Percentiles rank a stretch among this genome's conserved stretches.
These are phyloP conservation scores for Hortaea sp. DNA, from an alignment of 2,329 filamentous ascomycete genomes.

Conservation along the genomic window DNA sequence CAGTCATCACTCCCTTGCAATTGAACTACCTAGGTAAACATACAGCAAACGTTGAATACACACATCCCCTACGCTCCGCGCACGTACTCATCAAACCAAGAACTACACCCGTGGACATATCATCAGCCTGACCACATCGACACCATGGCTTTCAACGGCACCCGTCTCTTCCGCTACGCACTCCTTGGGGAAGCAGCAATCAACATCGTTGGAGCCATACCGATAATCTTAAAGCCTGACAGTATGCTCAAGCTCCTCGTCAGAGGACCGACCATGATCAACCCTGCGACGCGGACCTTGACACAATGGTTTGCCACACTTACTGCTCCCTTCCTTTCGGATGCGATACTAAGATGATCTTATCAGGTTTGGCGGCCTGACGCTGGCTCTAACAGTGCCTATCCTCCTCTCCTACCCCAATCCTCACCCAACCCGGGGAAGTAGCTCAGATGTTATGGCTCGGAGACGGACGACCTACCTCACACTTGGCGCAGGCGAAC, in stretches of 20 bases:
- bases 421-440: constrained; percentile 4
- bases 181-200: constrained; percentile 16
- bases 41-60: too few species aligned
- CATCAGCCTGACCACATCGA: background rate
- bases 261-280: constrained; percentile 12
- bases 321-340: background rate
- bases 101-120: too few species aligned
- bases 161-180: constrained; percentile 16
- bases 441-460: constrained; percentile 5
- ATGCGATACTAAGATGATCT: background rate
- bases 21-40: too few species aligned
- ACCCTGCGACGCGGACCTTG: constrained; percentile 11
- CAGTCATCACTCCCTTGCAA: too few species aligned
- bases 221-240: constrained; percentile 15
- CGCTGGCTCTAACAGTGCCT: constrained; percentile 15
- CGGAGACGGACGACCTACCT: constrained; percentile 15
- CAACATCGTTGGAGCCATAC: constrained; percentile 13
- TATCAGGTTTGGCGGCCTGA: constrained; percentile 12
- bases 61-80: too few species aligned
- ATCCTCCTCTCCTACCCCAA: constrained; percentile 20
- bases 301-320: constrained; percentile 10
- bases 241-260: constrained; percentile 14
- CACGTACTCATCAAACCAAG: too few species aligned
- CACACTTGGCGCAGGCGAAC: constrained; percentile 15
- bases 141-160: constrained; percentile 9